These are phyloP conservation scores for Elongisporangium prolatum DNA, from an alignment of 352 stramenopile species.

Conservation along the genomic window DNA sequence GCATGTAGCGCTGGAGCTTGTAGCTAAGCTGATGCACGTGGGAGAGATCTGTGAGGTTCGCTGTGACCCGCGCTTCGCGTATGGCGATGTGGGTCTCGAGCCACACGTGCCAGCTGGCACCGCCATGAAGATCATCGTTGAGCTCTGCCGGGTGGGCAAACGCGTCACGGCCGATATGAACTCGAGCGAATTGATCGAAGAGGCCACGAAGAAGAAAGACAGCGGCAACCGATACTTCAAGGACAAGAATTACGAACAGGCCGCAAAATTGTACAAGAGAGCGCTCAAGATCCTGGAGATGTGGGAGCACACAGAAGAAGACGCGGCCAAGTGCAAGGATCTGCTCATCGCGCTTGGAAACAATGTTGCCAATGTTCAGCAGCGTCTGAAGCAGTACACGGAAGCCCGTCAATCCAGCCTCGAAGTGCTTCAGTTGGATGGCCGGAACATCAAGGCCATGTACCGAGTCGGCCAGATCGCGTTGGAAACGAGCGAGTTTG, in stretches of 20 bases:
- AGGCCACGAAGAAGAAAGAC: slow-evolving; percentile 81
- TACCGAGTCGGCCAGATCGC: slow-evolving; percentile 69
- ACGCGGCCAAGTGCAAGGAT: slow-evolving; percentile 56
- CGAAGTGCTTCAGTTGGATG: slow-evolving; percentile 74
- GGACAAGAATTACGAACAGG: slow-evolving; percentile 81
- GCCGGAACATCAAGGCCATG: slow-evolving; percentile 74
- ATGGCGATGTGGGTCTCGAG: slow-evolving; percentile 60
- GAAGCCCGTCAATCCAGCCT: slow-evolving; percentile 72
- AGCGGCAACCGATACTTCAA: slow-evolving; percentile 79
- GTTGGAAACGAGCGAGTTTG: slow-evolving; percentile 71
- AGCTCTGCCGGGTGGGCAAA: slow-evolving; percentile 62
- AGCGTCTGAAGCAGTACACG: slow-evolving; percentile 67
- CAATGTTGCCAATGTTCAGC: slow-evolving; percentile 82
- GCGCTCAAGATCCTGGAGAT: slow-evolving; percentile 76
- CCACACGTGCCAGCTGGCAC: slow-evolving; percentile 40
- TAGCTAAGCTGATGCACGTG: slow-evolving; percentile 75
- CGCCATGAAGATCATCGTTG: slow-evolving; percentile 49
- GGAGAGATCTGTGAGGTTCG: slow-evolving; percentile 71
- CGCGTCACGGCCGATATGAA: slow-evolving; percentile 66
- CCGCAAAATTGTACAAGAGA: slow-evolving; percentile 79
- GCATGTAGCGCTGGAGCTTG: slow-evolving; percentile 55
- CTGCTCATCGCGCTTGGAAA: slow-evolving; percentile 75
- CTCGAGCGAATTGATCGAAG: slow-evolving; percentile 63
- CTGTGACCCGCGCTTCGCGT: slow-evolving; percentile 67
- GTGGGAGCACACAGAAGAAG: slow-evolving; percentile 59